These are phyloP conservation scores for Galerina sulciceps DNA, from an alignment of 768 basidiomycete genomes.

Conservation along the genomic window DNA sequence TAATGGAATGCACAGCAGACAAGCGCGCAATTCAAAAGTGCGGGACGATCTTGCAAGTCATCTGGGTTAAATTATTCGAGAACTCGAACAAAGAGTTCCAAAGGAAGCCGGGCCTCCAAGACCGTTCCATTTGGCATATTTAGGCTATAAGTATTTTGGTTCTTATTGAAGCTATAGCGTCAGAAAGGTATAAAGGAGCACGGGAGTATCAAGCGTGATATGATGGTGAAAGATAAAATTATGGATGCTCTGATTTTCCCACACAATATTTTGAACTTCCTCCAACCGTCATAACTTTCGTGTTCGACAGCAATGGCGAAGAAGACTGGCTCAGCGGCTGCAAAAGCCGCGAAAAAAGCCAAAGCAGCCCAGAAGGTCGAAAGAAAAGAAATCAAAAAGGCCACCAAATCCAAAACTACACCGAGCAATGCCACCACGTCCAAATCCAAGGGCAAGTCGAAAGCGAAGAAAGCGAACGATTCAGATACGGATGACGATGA, in stretches of 20 bases:
- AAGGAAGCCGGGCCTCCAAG: not conserved
- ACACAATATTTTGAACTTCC: not conserved
- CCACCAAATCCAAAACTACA: constrained; percentile 37
- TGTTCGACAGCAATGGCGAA: constrained; percentile 34
- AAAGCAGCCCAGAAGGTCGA: constrained; percentile 72
- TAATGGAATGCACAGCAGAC: constrained; percentile 10
- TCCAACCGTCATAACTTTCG: not conserved
- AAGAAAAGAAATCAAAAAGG: constrained; percentile 70
- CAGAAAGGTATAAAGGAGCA: too few relatives aligned
- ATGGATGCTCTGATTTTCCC: not conserved
- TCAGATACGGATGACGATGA: constrained; percentile 74
- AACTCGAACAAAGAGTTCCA: constrained; percentile 10
- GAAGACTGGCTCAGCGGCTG: constrained; percentile 45
- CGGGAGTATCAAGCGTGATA: too few relatives aligned
- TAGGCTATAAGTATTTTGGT: too few relatives aligned
- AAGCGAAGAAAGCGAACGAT: constrained; percentile 36
- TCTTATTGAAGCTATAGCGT: too few relatives aligned
- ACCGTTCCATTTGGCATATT: not conserved
- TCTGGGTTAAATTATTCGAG: constrained; percentile 3
- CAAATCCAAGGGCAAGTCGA: constrained; percentile 21
- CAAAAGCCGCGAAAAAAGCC: constrained; percentile 69
- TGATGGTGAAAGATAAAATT: too few relatives aligned
- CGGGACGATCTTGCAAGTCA: not conserved
- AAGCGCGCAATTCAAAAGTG: constrained; percentile 7
- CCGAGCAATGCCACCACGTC: not conserved